Conservation (phyloP, 495 filamentous ascomycete genomes). For the Xylaria palmicola region DNA sequence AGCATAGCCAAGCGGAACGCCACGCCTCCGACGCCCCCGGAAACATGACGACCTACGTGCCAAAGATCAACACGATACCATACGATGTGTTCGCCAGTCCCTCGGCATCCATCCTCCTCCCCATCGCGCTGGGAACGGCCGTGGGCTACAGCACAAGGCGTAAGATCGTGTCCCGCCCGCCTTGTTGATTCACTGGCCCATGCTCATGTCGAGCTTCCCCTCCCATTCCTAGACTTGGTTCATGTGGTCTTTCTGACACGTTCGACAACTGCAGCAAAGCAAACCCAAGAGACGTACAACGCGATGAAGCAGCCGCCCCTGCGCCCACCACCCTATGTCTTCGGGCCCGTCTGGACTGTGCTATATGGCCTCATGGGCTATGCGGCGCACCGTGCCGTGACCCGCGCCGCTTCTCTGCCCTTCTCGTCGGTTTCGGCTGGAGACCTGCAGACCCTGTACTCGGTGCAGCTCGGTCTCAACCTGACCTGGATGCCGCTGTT, state of each 20-base stretch:
- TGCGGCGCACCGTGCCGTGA: slow-evolving; percentile 66
- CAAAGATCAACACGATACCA: slow-evolving; percentile 59
- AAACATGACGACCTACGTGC: slow-evolving; percentile 67
- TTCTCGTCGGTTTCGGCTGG: slow-evolving; percentile 25
- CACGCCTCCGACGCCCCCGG: neutral
- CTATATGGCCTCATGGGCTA: slow-evolving; percentile 92
- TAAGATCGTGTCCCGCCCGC: slow-evolving; percentile 34
- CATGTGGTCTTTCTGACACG: neutral
- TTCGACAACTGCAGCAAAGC: slow-evolving; percentile 41
- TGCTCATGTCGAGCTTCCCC: too few species aligned
- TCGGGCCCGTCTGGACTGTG: slow-evolving; percentile 81
- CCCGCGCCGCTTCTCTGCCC: slow-evolving; percentile 53
- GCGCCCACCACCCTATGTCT: slow-evolving; percentile 74
- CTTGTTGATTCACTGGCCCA: too few species aligned
- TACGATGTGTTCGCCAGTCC: slow-evolving; percentile 60
- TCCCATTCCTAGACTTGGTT: neutral
- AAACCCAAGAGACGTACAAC: slow-evolving; percentile 62
- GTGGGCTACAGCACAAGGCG: slow-evolving; percentile 62
- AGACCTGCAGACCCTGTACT: slow-evolving; percentile 63
- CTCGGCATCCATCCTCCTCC: slow-evolving; percentile 67
- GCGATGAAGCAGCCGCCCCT: slow-evolving; percentile 76
- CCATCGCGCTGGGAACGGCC: slow-evolving; percentile 60
- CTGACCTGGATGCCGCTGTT: slow-evolving; percentile 93
- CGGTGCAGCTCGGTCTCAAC: slow-evolving; percentile 79
- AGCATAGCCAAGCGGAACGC: neutral